Conservation (phyloP, 1,284 basidiomycete species). For the Moniliella sp. region DNA sequence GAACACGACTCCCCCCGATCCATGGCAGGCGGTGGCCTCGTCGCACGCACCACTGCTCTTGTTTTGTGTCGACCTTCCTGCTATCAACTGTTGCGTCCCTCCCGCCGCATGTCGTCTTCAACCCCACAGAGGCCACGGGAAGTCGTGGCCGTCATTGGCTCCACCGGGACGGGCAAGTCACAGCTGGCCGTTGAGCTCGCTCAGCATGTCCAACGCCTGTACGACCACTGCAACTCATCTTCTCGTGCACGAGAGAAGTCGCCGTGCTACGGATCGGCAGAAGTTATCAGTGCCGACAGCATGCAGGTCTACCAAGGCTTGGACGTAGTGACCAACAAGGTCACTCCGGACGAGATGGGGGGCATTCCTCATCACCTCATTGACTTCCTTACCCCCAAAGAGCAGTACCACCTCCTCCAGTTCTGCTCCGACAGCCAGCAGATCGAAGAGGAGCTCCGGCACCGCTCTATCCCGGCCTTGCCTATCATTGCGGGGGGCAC, state of each 20-base stretch:
- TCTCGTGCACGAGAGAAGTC: neutral
- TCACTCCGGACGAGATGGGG: slow-evolving; percentile 51
- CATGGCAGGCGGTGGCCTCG: too few relatives aligned
- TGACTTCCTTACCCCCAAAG: slow-evolving; percentile 59
- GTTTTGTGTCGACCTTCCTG: too few relatives aligned
- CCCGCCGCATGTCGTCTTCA: too few relatives aligned
- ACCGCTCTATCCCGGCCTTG: slow-evolving; percentile 37
- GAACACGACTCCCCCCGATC: too few relatives aligned
- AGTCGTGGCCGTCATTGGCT: slow-evolving; percentile 66
- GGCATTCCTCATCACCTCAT: slow-evolving; percentile 74
- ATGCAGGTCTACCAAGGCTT: slow-evolving; percentile 95
- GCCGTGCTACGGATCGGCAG: slow-evolving; percentile 8
- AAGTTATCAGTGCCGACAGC: slow-evolving; percentile 79
- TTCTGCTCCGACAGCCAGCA: slow-evolving; percentile 37
- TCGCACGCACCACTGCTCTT: too few relatives aligned
- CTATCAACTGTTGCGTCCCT: too few relatives aligned
- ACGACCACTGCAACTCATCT: neutral
- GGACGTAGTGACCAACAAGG: slow-evolving; percentile 86
- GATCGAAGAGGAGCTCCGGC: slow-evolving; percentile 46
- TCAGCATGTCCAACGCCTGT: slow-evolving; percentile 34
- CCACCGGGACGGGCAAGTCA: slow-evolving; percentile 90
- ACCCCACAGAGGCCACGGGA: neutral
- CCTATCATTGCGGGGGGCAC: slow-evolving; percentile 87
- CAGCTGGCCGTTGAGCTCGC: slow-evolving; percentile 74
- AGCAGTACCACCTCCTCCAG: slow-evolving; percentile 48